phyloP scores from a whole-genome alignment of 2,329 filamentous ascomycete species.

The Chaetoscypha palmicola region DNA sequence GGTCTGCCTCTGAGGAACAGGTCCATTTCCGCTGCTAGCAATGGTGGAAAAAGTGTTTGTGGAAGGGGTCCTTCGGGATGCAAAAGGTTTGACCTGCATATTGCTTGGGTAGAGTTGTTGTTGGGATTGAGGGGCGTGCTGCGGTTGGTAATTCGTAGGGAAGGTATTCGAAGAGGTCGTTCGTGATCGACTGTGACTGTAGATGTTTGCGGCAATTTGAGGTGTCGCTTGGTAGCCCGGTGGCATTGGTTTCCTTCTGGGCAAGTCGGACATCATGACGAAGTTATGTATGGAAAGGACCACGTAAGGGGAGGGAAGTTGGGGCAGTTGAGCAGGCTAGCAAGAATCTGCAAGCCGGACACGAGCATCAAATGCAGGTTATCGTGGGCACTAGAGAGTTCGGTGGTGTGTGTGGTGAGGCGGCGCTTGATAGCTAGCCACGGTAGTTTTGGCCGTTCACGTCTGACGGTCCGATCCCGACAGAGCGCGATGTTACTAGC shows the following conservation, averaged over 20 bases:
- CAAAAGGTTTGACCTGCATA: slow-evolving; percentile 27
- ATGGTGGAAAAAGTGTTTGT: slow-evolving; percentile 66
- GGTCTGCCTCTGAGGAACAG: slow-evolving; percentile 47
- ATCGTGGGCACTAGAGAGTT: slow-evolving; percentile 10
- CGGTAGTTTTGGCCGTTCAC: neutral
- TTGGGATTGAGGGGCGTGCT: too few relatives aligned
- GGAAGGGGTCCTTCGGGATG: slow-evolving; percentile 53
- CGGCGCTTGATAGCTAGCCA: neutral
- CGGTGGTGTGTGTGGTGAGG: neutral
- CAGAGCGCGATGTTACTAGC: neutral
- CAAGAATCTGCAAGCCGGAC: slow-evolving; percentile 9
- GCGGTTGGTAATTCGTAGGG: slow-evolving; percentile 18
- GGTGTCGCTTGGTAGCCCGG: slow-evolving; percentile 18
- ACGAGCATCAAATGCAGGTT: slow-evolving; percentile 2
- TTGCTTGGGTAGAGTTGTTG: slow-evolving; percentile 24
- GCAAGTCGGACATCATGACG: slow-evolving; percentile 27
- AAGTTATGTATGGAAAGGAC: neutral
- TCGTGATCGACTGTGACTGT: slow-evolving; percentile 30
- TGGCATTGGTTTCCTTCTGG: slow-evolving; percentile 28
- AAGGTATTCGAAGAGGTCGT: slow-evolving; percentile 33
- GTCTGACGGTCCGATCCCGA: neutral
- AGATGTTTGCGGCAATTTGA: slow-evolving; percentile 15
- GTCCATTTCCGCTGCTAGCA: slow-evolving; percentile 42
- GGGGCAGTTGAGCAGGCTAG: neutral
- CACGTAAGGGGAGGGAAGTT: neutral